A percentile compares a stretch with the other conserved stretches of the same genome.
phyloP scores from a whole-genome alignment of 495 filamentous ascomycete species.

The Amniculicola lignicola region DNA sequence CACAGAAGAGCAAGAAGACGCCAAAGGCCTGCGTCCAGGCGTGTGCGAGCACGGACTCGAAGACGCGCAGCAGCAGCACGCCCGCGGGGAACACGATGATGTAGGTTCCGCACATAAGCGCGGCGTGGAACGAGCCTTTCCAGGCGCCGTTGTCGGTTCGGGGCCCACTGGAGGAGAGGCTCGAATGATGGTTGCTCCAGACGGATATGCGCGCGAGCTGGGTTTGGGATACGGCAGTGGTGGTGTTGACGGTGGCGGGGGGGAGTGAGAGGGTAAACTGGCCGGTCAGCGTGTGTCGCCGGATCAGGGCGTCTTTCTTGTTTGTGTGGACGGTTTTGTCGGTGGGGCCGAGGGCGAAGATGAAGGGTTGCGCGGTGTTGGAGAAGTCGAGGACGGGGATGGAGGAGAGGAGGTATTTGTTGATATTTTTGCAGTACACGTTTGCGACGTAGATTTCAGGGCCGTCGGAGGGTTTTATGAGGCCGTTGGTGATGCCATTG shows the following conservation, averaged over 20 bases:
- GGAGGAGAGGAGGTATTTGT: slow-evolving; percentile 36
- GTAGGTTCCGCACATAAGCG: slow-evolving; percentile 52
- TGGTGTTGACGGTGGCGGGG: slow-evolving; percentile 43
- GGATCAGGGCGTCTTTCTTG: slow-evolving; percentile 44
- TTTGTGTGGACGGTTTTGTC: slow-evolving; percentile 42
- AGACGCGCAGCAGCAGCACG: slow-evolving; percentile 49
- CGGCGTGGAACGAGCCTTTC: slow-evolving; percentile 49
- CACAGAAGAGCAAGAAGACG: slow-evolving; percentile 46
- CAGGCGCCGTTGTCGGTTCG: slow-evolving; percentile 31
- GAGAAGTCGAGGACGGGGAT: slow-evolving; percentile 37
- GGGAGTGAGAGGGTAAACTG: slow-evolving; percentile 54
- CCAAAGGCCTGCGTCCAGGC: slow-evolving; percentile 48
- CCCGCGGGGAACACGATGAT: slow-evolving; percentile 56
- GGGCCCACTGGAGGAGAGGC: background rate
- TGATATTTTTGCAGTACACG: slow-evolving; percentile 50
- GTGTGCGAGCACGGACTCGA: slow-evolving; percentile 51
- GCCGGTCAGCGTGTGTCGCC: slow-evolving; percentile 55
- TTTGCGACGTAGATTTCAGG: slow-evolving; percentile 46
- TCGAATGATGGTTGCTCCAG: slow-evolving; percentile 20
- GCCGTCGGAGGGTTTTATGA: slow-evolving; percentile 44
- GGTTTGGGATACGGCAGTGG: slow-evolving; percentile 14
- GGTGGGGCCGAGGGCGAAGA: slow-evolving; percentile 55
- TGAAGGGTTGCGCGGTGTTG: slow-evolving; percentile 45
- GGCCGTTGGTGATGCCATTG: slow-evolving; percentile 34
- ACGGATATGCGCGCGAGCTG: slow-evolving; percentile 2